Evolutionary conservation across 2,329 filamentous ascomycete species (phyloP).

Genomic region (Exophiala xenobiotica): DNA sequence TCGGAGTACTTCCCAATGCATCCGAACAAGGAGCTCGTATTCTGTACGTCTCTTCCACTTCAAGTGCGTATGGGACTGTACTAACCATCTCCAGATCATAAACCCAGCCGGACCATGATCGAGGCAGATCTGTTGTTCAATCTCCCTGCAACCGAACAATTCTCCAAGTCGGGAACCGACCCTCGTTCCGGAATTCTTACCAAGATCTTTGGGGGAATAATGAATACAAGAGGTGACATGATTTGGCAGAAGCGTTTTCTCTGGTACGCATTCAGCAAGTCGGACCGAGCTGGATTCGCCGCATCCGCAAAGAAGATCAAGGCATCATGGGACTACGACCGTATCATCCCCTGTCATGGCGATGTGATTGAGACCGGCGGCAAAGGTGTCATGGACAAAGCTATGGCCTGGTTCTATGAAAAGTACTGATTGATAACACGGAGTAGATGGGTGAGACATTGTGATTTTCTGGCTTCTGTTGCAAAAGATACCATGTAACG

Average conservation of each 20-base stretch:
- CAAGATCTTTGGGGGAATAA: constrained; percentile 56
- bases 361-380: constrained; percentile 76
- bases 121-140: constrained; percentile 93
- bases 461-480: too few relatives aligned
- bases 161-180: constrained; percentile 56
- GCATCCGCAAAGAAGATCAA: constrained; percentile 68
- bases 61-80: not conserved
- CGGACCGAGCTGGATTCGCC: constrained; percentile 67
- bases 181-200: constrained; percentile 57
- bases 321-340: constrained; percentile 75
- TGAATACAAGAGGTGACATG: constrained; percentile 62
- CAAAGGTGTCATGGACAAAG: constrained; percentile 72
- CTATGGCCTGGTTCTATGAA: constrained; percentile 37
- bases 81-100: constrained; percentile 51
- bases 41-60: constrained; percentile 47
- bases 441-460: too few relatives aligned
- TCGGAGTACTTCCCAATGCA: constrained; percentile 80
- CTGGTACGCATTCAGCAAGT: constrained; percentile 69
- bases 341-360: constrained; percentile 87
- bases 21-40: constrained; percentile 82
- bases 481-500: too few relatives aligned
- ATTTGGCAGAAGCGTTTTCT: constrained; percentile 75
- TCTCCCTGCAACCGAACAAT: constrained; percentile 83
- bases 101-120: constrained; percentile 74
- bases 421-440: not conserved